Evolutionary conservation across 164 flowering plant species (phyloP), one percentile per base, ranked within the genome.

Genomic region (Tetracentron sinense): DNA sequence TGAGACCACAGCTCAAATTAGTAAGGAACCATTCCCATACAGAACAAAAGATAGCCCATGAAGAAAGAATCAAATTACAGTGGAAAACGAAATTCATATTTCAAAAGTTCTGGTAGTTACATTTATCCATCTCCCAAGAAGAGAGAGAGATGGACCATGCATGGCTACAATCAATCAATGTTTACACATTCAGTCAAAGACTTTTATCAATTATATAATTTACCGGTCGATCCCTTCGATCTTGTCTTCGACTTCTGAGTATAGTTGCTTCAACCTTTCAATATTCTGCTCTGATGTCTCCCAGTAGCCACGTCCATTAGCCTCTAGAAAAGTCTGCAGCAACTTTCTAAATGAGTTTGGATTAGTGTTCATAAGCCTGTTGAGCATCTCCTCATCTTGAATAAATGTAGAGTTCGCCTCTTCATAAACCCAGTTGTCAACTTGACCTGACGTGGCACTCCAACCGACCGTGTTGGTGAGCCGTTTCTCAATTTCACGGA

Each of bases 401-500:
- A 95, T 89, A 79, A 86, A 95, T 0, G 97, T 94, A 0, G 99
- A 60, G 79, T 94, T 94, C 14, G 97, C 99, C 68, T 94, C 97
- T 65, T 91, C 97, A 42, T 94, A 94, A 3, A 91, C 99, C 99
- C 99, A 91, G 76, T 94, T 91, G 75, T 94, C 97, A 0, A 94
- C 99, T 71, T 94, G 96, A 19, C 97, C 97, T 6, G 99, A 94
- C 10, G 97, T 91, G 20, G 99, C 99, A 69, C 97, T 94, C 99
- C 99, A 94, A 15, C 99, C 99, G 26, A 94, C 99, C 0, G 99
- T 91, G 73, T 94, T 91, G 12, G 99, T 91, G 21, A 94, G 85
- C 31, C 96, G 68, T 75, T 94, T 94, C 83, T 94, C 99, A 8
- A 94, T 94, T 71, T 94, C 99, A 26, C 97, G 87, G 12, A 91